Percentiles rank a stretch among this genome's conserved stretches.
Conservation (phyloP, 2,329 filamentous ascomycete species). For the Pyrenochaeta sp. region DNA sequence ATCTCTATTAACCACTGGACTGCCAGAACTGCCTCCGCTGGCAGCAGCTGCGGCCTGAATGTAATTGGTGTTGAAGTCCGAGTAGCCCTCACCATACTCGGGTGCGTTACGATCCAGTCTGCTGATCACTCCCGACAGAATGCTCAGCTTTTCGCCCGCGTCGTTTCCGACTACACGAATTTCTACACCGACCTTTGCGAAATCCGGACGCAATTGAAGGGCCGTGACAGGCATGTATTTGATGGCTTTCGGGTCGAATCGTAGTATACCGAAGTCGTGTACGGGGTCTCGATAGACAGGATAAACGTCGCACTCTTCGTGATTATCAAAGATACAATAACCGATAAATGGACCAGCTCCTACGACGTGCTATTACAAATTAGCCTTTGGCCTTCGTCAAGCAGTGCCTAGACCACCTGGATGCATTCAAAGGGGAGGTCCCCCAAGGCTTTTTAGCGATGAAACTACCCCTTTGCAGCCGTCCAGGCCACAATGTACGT, state of each 20-base stretch:
- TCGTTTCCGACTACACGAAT: conserved; percentile 98
- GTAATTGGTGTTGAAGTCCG: conserved; percentile 96
- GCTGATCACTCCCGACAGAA: conserved; percentile 96
- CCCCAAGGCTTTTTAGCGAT: too few relatives aligned
- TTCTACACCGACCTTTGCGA: conserved; percentile 88
- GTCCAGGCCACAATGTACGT: conserved; percentile 6
- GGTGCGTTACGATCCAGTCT: conserved; percentile 95
- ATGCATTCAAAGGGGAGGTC: too few relatives aligned
- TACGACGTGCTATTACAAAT: conserved; percentile 77
- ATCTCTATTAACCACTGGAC: conserved; percentile 95
- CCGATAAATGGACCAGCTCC: conserved; percentile 97
- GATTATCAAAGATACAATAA: conserved; percentile 98
- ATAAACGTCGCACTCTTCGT: conserved; percentile 93
- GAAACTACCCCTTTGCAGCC: too few relatives aligned
- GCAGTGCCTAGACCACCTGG: too few relatives aligned
- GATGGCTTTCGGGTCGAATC: conserved; percentile 94
- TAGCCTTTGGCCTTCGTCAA: conserved; percentile 29
- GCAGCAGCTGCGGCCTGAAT: conserved; percentile 97
- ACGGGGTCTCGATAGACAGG: conserved; percentile 98
- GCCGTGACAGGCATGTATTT: conserved; percentile 94
- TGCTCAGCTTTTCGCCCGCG: conserved; percentile 97
- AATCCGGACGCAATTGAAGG: conserved; percentile 81
- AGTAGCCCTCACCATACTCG: conserved; percentile 94
- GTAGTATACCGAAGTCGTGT: conserved; percentile 96
- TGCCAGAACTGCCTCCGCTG: conserved; percentile 96